Base-by-base conservation (phyloP, 495 filamentous ascomycete genomes). In the Umbilicaria muhlenbergii region DNA sequence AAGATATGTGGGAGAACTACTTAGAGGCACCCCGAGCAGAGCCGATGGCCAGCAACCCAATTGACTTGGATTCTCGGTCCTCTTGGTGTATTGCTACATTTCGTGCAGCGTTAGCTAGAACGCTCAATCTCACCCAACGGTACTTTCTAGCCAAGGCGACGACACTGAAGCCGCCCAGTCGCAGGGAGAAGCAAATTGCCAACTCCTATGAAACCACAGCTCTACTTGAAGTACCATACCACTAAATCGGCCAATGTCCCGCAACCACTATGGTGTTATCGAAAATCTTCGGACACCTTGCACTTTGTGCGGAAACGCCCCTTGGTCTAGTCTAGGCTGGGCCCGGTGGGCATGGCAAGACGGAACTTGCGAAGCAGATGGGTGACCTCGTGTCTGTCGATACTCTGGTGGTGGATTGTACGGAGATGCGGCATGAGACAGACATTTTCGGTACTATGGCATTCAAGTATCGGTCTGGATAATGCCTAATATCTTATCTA, bases 341-440 rank as follows among this genome's bases (percentile, higher is more conserved):
- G 0, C 61, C 64, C 0, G 70, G 62, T 42, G 69, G 72, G 0
- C 71, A 75, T 44, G 72, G 72, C 1, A 75, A 73, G 46, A 69
- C 67, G 0, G 67, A 73, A 32, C 49, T 75, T 8, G 68, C 67
- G 1, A 56, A 56, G 16, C 46, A 50, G 6, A 54, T 75, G 14
- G 68, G 64, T 0, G 14, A 61, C 11, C 44, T 71, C 0, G 18
- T 46, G 6, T 65, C 62, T 0, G 38, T 68, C 13, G 59, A 66
- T 1, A 39, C 68, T 13, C 39, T 61, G 11, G 41, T 51, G 1
- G 54, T 73, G 33, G 67, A 77, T 43, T 71, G 63, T 43, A 61
- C 72, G 0, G 51, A 49, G 3, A 46, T 67, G 32, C 58, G 36
- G 3, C 43, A 40, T 5, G 58, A 63, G 15, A 55, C 49, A 10